Evolutionary conservation across 257 asterid species (phyloP), one percentile per base, ranked within the genome.

Genomic region (Verbena officinalis): DNA sequence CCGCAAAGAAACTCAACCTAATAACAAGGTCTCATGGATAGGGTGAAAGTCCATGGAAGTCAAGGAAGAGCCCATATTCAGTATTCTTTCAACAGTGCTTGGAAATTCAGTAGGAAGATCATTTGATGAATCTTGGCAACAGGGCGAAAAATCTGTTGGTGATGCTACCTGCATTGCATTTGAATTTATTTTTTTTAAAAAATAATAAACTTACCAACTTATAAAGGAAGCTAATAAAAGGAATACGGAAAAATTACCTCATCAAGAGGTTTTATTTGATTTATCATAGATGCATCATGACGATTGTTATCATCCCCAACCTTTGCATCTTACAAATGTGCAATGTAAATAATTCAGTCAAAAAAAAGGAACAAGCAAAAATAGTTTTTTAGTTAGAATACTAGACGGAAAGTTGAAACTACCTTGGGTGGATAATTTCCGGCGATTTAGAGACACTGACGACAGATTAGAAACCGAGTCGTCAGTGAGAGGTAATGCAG

Each of bases 21-120:
- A 67, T 19, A 89, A 75, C 72, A 84, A 65, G 50, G 83, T 78
- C 68, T 84, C 87, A 23, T 77, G 76, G 69, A 69, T 68, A 64
- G 96, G 96, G 65, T 89, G 92, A 76, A 89, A 86, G 60, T 79
- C 93, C 87, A 89, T 84, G 82, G 78, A 70, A 45, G 83, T 83
- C 31, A 77, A 78, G 36, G 77, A 38, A 40, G 76, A 79, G 59
- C 64, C 75, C 59, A 76, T 62, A 60, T 80, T 67, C 33, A 89
- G 39, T 63, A 72, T 21, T 23, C 81, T 78, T 54, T 69, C 80
- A 39, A 86, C 81, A 34, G 67, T 72, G 59, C 24, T 71, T 16
- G 96, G 96, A 45, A 89, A 81, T 30, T 77, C 81, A 52, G 19
- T 44, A 31, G 75, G 80, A 49, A 53, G 63, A 61, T 61, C 78